Conservation (phyloP, 805 yeast genomes). For the Cyberlindnera samutprakarnensis region DNA sequence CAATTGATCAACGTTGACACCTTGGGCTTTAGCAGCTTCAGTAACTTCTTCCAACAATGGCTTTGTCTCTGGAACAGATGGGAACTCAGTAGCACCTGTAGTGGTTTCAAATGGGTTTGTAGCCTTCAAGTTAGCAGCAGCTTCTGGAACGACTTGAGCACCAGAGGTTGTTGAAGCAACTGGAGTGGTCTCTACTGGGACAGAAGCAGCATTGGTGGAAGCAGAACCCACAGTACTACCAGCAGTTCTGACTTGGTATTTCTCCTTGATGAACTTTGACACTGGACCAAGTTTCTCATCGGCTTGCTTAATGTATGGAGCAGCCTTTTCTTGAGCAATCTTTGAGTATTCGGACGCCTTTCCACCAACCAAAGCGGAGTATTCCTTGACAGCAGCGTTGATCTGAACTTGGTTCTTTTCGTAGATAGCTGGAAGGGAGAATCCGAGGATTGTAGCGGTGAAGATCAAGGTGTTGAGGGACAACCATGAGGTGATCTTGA, state of each 20-base stretch:
- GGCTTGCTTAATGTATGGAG: slow-evolving; percentile 52
- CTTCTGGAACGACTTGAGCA: slow-evolving; percentile 14
- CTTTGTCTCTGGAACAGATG: slow-evolving; percentile 10
- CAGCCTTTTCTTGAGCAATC: slow-evolving; percentile 45
- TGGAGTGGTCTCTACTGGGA: background rate
- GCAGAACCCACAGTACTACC: slow-evolving; percentile 49
- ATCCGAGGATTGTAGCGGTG: slow-evolving; percentile 49
- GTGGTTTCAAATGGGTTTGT: slow-evolving; percentile 2
- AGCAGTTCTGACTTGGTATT: slow-evolving; percentile 56
- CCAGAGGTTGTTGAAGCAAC: slow-evolving; percentile 1
- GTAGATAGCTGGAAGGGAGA: slow-evolving; percentile 73
- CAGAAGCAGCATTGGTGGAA: slow-evolving; percentile 7
- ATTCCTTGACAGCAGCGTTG: slow-evolving; percentile 50
- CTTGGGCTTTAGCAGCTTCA: slow-evolving; percentile 13
- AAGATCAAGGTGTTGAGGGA: slow-evolving; percentile 63
- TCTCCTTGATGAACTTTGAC: slow-evolving; percentile 48
- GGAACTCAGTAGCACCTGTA: slow-evolving; percentile 7
- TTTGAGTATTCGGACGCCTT: slow-evolving; percentile 39
- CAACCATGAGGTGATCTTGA: slow-evolving; percentile 68
- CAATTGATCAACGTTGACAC: slow-evolving; percentile 24
- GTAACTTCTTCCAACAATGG: slow-evolving; percentile 24
- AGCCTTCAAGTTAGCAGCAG: background rate
- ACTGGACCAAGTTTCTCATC: slow-evolving; percentile 62
- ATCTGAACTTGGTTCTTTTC: slow-evolving; percentile 69
- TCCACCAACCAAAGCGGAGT: slow-evolving; percentile 38